Evolutionary conservation across 139 green algal species (phyloP), one percentile per base, ranked within the genome.

Genomic region (Auxenochlorella protothecoides): DNA sequence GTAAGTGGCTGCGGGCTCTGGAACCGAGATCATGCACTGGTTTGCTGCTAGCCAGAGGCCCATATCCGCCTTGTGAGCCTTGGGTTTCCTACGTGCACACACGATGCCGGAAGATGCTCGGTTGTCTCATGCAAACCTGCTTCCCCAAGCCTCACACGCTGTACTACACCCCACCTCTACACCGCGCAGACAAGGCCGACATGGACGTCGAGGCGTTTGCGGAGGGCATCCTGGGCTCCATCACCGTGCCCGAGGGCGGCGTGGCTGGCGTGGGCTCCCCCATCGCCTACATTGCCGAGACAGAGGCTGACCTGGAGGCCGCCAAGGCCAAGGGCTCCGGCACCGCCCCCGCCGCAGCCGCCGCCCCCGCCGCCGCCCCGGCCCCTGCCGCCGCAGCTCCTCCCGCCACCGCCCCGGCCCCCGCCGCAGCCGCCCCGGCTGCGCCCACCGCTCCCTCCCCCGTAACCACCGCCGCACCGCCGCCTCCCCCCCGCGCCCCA

Each of bases 181-280:
- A 44, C 27, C 27, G 27, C 27, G 68, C 89, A 6, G 95, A 99
- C 84, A 99, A 99, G 83, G 95, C 93, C 11, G 94, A 97, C 74
- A 99, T 98, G 94, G 93, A 98, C 74, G 95, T 98, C 3, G 95
- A 98, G 82, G 94, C 89, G 27, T 98, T 98, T 80, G 85, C 84
- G 15, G 88, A 95, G 16, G 93, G 93, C 59, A 92, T 92, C 75
- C 79, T 98, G 53, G 93, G 82, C 15, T 75, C 83, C n/a, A 92
- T 98, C 55, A 80, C 92, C 0, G 86, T 94, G 0, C 75, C 74
- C 9, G 91, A 96, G 65, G 90, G 94, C 60, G 93, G 92, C 73
- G 80, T 89, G 15, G 95, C 95, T 11, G 85, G 76, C 65, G 95
- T 99, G 13, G 95, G 95, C 53, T 83, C 82, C 4, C 71, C 95